Conservation (phyloP, 2,329 filamentous ascomycete species). For the Amylocarpus encephaloides region DNA sequence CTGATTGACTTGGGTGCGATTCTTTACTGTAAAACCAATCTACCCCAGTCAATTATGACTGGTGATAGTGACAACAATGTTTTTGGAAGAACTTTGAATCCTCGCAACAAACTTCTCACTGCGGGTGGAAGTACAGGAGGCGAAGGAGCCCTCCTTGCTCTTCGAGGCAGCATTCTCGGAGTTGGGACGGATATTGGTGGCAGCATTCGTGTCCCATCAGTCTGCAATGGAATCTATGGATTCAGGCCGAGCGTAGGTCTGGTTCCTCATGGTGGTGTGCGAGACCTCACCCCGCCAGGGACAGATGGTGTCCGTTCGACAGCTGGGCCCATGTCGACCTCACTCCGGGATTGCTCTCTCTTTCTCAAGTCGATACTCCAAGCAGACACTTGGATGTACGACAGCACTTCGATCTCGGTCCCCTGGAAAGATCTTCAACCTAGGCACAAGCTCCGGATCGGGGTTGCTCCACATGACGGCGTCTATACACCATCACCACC, state of each 20-base stretch:
- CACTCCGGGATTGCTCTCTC: conserved; percentile 35
- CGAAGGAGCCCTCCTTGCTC: conserved; percentile 52
- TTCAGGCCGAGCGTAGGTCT: conserved; percentile 38
- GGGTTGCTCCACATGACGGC: conserved; percentile 42
- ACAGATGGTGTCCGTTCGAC: conserved; percentile 41
- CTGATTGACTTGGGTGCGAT: conserved; percentile 56
- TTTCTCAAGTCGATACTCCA: conserved; percentile 38
- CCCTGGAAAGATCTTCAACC: conserved; percentile 39
- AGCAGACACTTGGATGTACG: conserved; percentile 39
- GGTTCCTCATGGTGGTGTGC: conserved; percentile 32
- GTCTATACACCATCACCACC: conserved; percentile 46
- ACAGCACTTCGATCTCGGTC: conserved; percentile 30
- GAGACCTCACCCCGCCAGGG: conserved; percentile 48
- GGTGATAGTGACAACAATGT: conserved; percentile 56
- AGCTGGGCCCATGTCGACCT: conserved; percentile 39
- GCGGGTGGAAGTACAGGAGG: conserved; percentile 61
- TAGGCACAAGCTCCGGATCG: conserved; percentile 37
- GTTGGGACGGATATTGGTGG: conserved; percentile 57
- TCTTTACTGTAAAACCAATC: conserved; percentile 64
- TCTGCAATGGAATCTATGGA: conserved; percentile 46
- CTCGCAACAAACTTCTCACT: conserved; percentile 51
- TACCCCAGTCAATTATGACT: conserved; percentile 51
- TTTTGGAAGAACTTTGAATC: conserved; percentile 57
- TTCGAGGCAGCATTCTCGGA: conserved; percentile 50
- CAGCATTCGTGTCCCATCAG: conserved; percentile 38